Evolutionary conservation across 139 green algal species (phyloP), one percentile per base, ranked within the genome.

Genomic region (Chlorella sp.): DNA sequence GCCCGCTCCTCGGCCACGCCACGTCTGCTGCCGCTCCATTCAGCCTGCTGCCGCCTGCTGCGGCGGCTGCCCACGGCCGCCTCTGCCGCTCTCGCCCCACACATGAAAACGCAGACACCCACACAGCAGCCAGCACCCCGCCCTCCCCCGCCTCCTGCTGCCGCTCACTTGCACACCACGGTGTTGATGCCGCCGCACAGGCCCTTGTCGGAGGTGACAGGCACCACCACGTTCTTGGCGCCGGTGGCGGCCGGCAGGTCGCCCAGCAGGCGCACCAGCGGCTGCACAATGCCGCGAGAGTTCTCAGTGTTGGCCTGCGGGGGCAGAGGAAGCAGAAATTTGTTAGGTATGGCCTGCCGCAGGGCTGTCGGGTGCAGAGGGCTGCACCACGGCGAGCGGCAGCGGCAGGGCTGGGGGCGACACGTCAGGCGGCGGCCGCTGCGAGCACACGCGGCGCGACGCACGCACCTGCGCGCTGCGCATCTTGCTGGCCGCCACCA

Each of bases 401-500:
- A 51, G 44, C 44, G 4, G 15, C 28, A 16, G 41, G 34, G 17
- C n/a, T n/a, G n/a, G n/a, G n/a, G n/a, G n/a, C n/a, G n/a, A n/a
- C n/a, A 17, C 28, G n/a, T 2, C 28, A 36, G 13, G 15, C n/a
- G 7, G 44, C 9, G 44, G 44, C 7, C 9, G 44, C 44, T 51
- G 44, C n/a, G n/a, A 9, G 44, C 44, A 51, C 44, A 6, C 16
- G 36, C n/a, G 3, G 6, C n/a, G 65, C 65, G 30, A 30, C n/a
- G 36, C 69, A 55, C 69, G 32, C 38, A 84, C 73, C 90, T 99
- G 95, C 17, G 97, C 98, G 34, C 91, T 92, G 36, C 95, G 90
- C 95, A 99, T 98, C 90, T 99, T 99, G 32, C 95, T 98, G 25
- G 98, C 98, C n/a, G 98, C 98, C 88, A 99, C 98, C 96, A 99